Base-by-base conservation (phyloP, 768 basidiomycete genomes). In the Boletus bicolor region DNA sequence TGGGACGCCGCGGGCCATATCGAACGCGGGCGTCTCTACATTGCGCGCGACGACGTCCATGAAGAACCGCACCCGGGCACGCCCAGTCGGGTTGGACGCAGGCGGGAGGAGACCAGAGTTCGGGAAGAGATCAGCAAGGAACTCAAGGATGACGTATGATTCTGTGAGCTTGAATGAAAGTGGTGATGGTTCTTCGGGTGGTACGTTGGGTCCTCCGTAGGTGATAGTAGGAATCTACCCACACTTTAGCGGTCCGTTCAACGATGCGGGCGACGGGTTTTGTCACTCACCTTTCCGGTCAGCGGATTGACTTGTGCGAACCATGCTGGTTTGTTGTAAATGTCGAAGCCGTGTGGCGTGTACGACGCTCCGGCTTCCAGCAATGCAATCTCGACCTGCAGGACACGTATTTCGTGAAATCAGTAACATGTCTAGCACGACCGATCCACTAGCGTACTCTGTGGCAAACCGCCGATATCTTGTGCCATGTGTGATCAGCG, bases 261-360 rank as follows among this genome's bases (percentile, higher is more conserved):
- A 11, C 4, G 7, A 21, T 15, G 19, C 17, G n/a, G 41, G 12
- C 0, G 15, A 12, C 4, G 9, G 21, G 4, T 4, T 36, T 12
- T 1, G 5, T 19, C n/a, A 7, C 38, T 63, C 65, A 84, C 85
- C 77, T 85, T 87, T 69, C 80, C 80, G 2, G 59, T 61, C 0
- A 79, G 79, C 0, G 85, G 82, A 64, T 87, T 89, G 24, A 85
- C 77, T 54, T 81, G 75, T 0, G 80, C 74, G 62, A 84, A 87
- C 85, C 85, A 87, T 51, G 77, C 79, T 0, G 85, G 85, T 69
- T 87, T 89, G 71, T 83, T 82, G 59, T 58, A 50, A 15, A 87
- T 68, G 54, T 86, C 81, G 44, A 88, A 77, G 59, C 84, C 79
- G 49, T 70, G 82, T 4, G 77, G 68, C 10, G 72, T 81, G 65